These are phyloP conservation scores for Noccaea caerulescens DNA, from an alignment of 345 rosid genomes.

Conservation along the genomic window DNA sequence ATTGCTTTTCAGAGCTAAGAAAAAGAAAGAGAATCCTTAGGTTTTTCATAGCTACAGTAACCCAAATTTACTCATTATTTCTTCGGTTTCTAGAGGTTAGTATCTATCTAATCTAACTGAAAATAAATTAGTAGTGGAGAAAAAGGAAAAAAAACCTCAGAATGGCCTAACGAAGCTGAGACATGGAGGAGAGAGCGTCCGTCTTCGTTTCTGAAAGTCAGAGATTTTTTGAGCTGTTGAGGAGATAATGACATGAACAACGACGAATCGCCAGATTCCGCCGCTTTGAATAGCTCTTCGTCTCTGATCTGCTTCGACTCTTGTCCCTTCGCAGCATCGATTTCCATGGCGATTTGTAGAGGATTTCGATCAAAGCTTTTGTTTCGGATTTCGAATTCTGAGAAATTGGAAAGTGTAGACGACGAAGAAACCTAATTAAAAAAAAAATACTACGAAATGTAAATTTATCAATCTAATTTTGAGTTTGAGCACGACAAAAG, in stretches of 20 bases:
- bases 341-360: constrained; percentile 42
- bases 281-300: constrained; percentile 72
- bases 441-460: neutral
- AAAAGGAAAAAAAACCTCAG: constrained; percentile 47
- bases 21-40: neutral
- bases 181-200: constrained; percentile 88
- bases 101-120: neutral
- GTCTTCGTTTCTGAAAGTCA: constrained; percentile 73
- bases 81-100: neutral
- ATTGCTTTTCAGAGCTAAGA: neutral
- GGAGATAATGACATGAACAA: constrained; percentile 57
- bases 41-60: constrained; percentile 8
- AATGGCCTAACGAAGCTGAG: constrained; percentile 60
- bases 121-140: neutral
- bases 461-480: no score
- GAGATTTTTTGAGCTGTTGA: constrained; percentile 52
- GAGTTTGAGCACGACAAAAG: neutral
- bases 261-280: constrained; percentile 76
- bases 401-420: neutral
- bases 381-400: neutral
- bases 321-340: constrained; percentile 43
- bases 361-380: constrained; percentile 4
- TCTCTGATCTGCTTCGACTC: constrained; percentile 49
- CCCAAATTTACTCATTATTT: neutral
- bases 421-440: constrained; percentile 1